Percentiles rank a stretch among this genome's conserved stretches.
Conservation (phyloP, 192 early-diverging fungal genomes). For the Spizellomyces sp. region DNA sequence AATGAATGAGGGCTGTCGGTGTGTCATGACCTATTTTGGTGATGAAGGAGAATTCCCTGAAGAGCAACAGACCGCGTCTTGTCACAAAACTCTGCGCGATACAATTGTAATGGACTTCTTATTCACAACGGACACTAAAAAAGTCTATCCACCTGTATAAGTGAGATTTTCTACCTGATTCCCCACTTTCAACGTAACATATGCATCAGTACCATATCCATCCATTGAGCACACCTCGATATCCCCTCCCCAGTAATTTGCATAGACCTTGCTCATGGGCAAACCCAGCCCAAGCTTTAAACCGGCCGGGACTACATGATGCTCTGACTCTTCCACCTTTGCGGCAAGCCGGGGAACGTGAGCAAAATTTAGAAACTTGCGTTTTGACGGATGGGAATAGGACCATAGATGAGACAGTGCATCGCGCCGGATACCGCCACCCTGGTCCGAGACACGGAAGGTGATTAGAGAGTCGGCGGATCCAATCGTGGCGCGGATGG, state of each 20-base stretch:
- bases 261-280: constrained; percentile 88
- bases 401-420: constrained; percentile 80
- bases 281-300: constrained; percentile 82
- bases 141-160: constrained; percentile 3
- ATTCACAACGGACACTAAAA: no score
- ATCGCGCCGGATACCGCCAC: constrained; percentile 77
- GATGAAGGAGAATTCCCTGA: no score
- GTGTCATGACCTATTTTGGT: no score
- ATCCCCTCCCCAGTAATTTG: constrained; percentile 94
- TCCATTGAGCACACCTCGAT: constrained; percentile 80
- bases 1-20: constrained; percentile 2
- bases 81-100: no score
- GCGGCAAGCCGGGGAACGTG: constrained; percentile 78
- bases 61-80: no score
- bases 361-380: constrained; percentile 63
- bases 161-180: constrained; percentile 39
- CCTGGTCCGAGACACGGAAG: constrained; percentile 92
- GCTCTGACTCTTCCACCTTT: constrained; percentile 66
- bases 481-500: constrained; percentile 85
- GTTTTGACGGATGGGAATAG: constrained; percentile 68
- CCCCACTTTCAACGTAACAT: constrained; percentile 66
- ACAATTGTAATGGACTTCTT: no score
- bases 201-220: constrained; percentile 91
- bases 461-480: constrained; percentile 72
- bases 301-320: constrained; percentile 24